Percentiles rank a stretch among this genome's conserved stretches.
These are phyloP conservation scores for Coix lacrymajobi DNA, from an alignment of 176 grass and related monocot species.

Conservation along the genomic window DNA sequence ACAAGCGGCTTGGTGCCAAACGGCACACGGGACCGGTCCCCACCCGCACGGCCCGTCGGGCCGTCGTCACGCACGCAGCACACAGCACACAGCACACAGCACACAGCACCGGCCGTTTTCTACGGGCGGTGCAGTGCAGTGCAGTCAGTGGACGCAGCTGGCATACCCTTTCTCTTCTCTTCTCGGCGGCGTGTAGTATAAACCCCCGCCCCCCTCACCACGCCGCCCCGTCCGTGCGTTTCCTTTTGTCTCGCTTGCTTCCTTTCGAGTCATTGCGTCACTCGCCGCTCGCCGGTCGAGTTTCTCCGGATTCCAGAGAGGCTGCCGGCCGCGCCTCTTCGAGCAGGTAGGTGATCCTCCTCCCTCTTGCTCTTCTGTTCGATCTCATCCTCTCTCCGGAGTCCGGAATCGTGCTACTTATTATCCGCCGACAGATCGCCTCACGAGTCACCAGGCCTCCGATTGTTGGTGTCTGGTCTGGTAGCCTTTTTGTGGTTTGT, in stretches of 20 bases:
- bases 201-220: background rate
- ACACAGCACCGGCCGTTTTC: slow-evolving; percentile 9
- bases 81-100: too few relatives aligned
- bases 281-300: background rate
- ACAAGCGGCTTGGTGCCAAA: background rate
- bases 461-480: background rate
- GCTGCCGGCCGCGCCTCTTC: background rate
- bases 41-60: background rate
- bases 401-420: too few relatives aligned
- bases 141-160: background rate
- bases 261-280: background rate
- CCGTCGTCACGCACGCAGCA: background rate
- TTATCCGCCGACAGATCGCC: background rate
- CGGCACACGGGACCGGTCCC: background rate
- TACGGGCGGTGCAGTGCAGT: slow-evolving; percentile 1
- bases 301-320: background rate
- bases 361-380: background rate
- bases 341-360: slow-evolving; percentile 21
- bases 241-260: background rate
- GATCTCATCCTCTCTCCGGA: background rate
- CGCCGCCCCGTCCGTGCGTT: slow-evolving; percentile 23
- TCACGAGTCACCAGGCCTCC: background rate
- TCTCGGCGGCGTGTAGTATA: background rate
- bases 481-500: background rate
- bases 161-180: background rate